phyloP scores from a whole-genome alignment of 192 early-diverging fungal genomes.

The Coemansia sp. region DNA sequence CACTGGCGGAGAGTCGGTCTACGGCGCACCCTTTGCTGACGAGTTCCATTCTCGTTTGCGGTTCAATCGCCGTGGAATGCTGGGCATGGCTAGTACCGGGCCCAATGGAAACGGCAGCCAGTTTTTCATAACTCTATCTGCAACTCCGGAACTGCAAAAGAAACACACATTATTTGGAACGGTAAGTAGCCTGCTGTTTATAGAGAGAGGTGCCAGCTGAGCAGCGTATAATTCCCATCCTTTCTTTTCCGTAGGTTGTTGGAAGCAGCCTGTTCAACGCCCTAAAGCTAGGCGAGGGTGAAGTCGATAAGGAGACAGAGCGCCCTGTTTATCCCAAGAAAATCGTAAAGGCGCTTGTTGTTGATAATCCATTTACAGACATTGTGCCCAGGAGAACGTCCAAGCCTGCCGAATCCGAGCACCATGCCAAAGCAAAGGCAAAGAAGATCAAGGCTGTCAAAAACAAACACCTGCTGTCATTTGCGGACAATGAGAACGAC shows the following conservation, averaged over 20 bases:
- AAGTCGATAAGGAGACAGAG: constrained; percentile 72
- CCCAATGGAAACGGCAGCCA: constrained; percentile 81
- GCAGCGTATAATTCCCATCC: background rate
- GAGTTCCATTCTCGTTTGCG: constrained; percentile 91
- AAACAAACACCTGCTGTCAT: constrained; percentile 70
- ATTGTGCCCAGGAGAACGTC: constrained; percentile 69
- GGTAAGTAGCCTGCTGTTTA: constrained; percentile 33
- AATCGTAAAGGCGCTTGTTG: constrained; percentile 63
- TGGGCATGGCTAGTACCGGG: constrained; percentile 88
- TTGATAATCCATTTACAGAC: constrained; percentile 90
- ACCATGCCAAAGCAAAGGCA: background rate
- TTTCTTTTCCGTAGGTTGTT: constrained; percentile 58
- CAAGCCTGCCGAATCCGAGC: constrained; percentile 14
- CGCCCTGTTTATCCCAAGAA: constrained; percentile 72
- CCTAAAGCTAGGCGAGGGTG: constrained; percentile 79
- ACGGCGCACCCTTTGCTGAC: constrained; percentile 79
- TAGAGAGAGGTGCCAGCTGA: background rate
- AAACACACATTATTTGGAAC: constrained; percentile 94
- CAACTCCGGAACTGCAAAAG: constrained; percentile 77
- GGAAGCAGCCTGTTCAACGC: constrained; percentile 91
- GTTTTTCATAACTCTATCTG: constrained; percentile 92
- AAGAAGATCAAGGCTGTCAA: constrained; percentile 43
- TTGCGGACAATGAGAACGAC: constrained; percentile 80
- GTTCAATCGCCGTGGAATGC: constrained; percentile 82
- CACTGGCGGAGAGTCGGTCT: constrained; percentile 77